Evolutionary conservation across 352 stramenopile species (phyloP).

Genomic region (Thalassiosira mediterranea): DNA sequence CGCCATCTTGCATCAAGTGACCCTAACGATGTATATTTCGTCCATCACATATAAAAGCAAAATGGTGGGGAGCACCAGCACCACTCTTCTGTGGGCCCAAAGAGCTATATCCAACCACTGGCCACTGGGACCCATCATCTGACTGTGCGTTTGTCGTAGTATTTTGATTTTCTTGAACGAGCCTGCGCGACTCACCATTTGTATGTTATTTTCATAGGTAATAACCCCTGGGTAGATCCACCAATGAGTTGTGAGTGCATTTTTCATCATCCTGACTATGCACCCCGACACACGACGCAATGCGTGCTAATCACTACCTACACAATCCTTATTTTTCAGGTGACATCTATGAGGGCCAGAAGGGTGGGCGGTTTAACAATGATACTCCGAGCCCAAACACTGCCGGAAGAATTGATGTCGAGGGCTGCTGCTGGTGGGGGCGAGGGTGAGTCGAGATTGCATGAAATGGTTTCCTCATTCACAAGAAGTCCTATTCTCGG

Average conservation of each 20-base stretch:
- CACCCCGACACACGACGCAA: neutral
- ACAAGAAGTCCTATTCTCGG: neutral
- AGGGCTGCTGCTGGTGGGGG: slow-evolving; percentile 57
- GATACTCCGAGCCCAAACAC: slow-evolving; percentile 5
- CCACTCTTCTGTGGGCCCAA: slow-evolving; percentile 59
- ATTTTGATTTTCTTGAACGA: too few species aligned
- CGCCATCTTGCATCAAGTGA: too few species aligned
- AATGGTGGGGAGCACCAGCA: slow-evolving; percentile 55
- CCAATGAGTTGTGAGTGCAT: too few species aligned
- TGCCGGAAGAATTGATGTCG: slow-evolving; percentile 31
- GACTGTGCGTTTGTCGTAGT: too few species aligned
- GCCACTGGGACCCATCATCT: slow-evolving; percentile 53
- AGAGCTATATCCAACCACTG: slow-evolving; percentile 42
- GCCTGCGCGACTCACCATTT: too few species aligned
- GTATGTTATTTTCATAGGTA: too few species aligned
- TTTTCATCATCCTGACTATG: too few species aligned
- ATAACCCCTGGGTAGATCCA: slow-evolving; percentile 1
- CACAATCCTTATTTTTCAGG: too few species aligned
- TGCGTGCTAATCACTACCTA: neutral
- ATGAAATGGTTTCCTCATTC: neutral
- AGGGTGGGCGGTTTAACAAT: slow-evolving; percentile 19
- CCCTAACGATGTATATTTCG: too few species aligned
- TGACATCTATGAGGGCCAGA: slow-evolving; percentile 17
- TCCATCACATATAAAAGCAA: too few species aligned
- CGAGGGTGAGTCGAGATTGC: slow-evolving; percentile 2